Evolutionary conservation across 2,329 filamentous ascomycete genomes (phyloP), one percentile per base, ranked within the genome.

Genomic region (Ceratocystis eucalypticola): DNA sequence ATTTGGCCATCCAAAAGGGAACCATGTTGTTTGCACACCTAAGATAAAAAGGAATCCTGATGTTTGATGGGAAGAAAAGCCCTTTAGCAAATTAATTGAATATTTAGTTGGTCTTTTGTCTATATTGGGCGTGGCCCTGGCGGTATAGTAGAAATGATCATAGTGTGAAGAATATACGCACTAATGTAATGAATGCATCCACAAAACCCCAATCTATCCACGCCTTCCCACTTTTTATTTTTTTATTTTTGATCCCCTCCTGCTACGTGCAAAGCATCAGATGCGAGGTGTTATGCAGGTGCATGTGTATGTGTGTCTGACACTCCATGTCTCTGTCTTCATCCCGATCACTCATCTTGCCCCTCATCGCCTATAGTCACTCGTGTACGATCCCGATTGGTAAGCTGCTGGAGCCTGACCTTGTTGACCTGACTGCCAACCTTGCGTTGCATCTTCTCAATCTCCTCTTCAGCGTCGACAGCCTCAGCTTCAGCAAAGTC

Each of bases 361-460:
- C 83, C 82, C 68, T 89, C 83, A 73, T 88, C 85, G 75, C 80
- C 88, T 78, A 96, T 87, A 78, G 87, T 92, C 79, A 97, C 91
- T 80, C 90, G 96, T 77, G 88, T 91, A 73, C 92, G 85, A 72
- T 88, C 89, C 73, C 84, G 84, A 72, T 88, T 89, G 70, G 88
- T 93, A 73, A 97, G 86, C 75, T 91, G 87, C 77, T 96, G 91
- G 73, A 96, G 80, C 71, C 89, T 89, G 73, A 97, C 88, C 78
- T 92, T 94, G 78, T 95, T 89, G 75, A 89, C 84, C 78, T 97
- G 93, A 68, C 87, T 85, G 69, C 89, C 89, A 73, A 95, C 88
- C 82, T 96, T 99, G 82, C 89, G 89, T 78, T 96, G 90, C 88
- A 99, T 96, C 79, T 91, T 93, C 75, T 89, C 87, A 74, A 99